Percentiles rank a stretch among this genome's conserved stretches.
These are phyloP conservation scores for Podosphaera leucotricha DNA, from an alignment of 2,329 filamentous ascomycete genomes.

Conservation along the genomic window DNA sequence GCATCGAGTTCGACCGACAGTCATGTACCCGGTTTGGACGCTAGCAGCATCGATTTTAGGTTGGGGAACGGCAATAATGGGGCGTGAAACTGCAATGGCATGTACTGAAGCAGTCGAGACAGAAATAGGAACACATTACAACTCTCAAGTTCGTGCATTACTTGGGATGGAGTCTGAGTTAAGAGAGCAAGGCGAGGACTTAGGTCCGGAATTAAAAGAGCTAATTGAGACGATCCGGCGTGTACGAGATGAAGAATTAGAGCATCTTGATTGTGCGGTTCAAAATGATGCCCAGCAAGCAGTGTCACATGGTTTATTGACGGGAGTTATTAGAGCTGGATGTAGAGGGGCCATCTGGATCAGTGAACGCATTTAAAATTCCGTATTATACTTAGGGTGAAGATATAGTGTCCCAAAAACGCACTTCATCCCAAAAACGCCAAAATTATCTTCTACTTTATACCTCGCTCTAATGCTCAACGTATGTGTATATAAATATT, in stretches of 20 bases:
- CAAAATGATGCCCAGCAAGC: slow-evolving; percentile 83
- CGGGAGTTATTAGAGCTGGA: slow-evolving; percentile 67
- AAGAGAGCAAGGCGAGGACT: slow-evolving; percentile 52
- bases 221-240: slow-evolving; percentile 52
- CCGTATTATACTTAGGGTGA: neutral
- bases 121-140: slow-evolving; percentile 91
- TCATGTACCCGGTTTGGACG: slow-evolving; percentile 79
- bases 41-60: slow-evolving; percentile 58
- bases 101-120: slow-evolving; percentile 97
- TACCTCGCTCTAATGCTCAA: neutral
- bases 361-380: slow-evolving; percentile 41
- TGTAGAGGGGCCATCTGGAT: slow-evolving; percentile 87
- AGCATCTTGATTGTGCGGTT: slow-evolving; percentile 88
- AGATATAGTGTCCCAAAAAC: neutral
- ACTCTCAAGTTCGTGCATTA: slow-evolving; percentile 63
- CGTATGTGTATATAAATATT: neutral
- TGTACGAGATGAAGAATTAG: slow-evolving; percentile 86
- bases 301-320: slow-evolving; percentile 70
- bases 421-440: neutral
- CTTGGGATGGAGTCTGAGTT: slow-evolving; percentile 61
- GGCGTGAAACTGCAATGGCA: slow-evolving; percentile 88
- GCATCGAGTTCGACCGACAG: slow-evolving; percentile 78
- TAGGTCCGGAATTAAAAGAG: slow-evolving; percentile 52
- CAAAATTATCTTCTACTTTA: neutral
- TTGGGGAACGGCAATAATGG: slow-evolving; percentile 74